These are phyloP conservation scores for Mariannaea sp. DNA, from an alignment of 2,329 filamentous ascomycete species.

Conservation along the genomic window DNA sequence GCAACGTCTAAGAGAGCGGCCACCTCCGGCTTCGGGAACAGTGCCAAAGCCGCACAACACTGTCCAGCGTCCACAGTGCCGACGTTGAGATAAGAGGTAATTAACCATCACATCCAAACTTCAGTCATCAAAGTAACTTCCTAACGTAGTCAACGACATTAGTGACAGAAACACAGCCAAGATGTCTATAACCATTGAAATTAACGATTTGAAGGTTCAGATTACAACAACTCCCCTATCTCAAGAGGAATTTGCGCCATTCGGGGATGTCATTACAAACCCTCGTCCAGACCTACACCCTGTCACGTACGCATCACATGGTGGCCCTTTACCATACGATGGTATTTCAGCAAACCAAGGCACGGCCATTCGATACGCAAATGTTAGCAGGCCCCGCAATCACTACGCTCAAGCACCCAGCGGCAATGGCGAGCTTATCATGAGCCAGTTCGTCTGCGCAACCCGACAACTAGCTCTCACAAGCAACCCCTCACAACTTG, in stretches of 20 bases:
- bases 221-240: conserved; percentile 70
- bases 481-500: conserved; percentile 18
- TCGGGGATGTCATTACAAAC: conserved; percentile 83
- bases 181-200: conserved; percentile 37
- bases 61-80: conserved; percentile 1
- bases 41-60: conserved; percentile 47
- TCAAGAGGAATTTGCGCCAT: conserved; percentile 70
- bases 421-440: conserved; percentile 58
- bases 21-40: conserved; percentile 48
- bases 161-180: not conserved
- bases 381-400: conserved; percentile 75
- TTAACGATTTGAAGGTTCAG: conserved; percentile 32
- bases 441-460: conserved; percentile 89
- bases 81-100: conserved; percentile 2
- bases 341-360: conserved; percentile 79
- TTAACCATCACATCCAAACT: not conserved
- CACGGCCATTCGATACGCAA: conserved; percentile 82
- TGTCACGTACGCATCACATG: conserved; percentile 49
- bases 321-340: conserved; percentile 47
- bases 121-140: not conserved
- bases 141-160: conserved; percentile 1
- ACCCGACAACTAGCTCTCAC: conserved; percentile 37
- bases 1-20: conserved; percentile 62
- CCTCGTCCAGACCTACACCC: conserved; percentile 64
- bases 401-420: conserved; percentile 71